Evolutionary conservation across 1,139 yeast species (phyloP).

Genomic region (Yamadazyma aaseri): DNA sequence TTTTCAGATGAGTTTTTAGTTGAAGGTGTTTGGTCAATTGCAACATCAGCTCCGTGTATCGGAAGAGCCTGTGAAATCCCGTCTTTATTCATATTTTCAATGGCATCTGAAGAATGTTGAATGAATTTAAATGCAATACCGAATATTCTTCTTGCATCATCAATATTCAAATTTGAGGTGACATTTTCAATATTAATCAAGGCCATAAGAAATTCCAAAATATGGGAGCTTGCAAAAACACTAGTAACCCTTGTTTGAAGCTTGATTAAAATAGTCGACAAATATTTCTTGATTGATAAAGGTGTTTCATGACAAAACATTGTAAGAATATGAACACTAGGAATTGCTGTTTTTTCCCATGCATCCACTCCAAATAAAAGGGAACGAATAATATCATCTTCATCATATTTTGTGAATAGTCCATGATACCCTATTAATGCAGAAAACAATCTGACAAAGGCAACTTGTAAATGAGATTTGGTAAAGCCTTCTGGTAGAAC

Average conservation of each 20-base stretch:
- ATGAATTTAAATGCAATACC: conserved; percentile 82
- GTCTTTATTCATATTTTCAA: conserved; percentile 22
- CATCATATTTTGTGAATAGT: conserved; percentile 57
- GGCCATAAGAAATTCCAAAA: conserved; percentile 70
- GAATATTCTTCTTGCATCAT: conserved; percentile 76
- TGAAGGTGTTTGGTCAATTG: conserved; percentile 47
- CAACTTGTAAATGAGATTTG: conserved; percentile 66
- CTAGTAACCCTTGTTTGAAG: conserved; percentile 75
- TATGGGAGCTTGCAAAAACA: conserved; percentile 67
- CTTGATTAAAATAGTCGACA: conserved; percentile 63
- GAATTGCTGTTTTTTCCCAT: conserved; percentile 78
- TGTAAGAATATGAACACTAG: conserved; percentile 73
- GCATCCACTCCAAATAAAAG: conserved; percentile 65
- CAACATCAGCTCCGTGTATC: conserved; percentile 43
- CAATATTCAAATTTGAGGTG: conserved; percentile 70
- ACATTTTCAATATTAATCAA: conserved; percentile 65
- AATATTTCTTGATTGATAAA: conserved; percentile 62
- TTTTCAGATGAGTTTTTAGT: conserved; percentile 42
- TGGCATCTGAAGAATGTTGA: conserved; percentile 60
- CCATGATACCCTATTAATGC: conserved; percentile 67
- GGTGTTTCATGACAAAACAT: conserved; percentile 84
- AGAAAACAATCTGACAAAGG: conserved; percentile 62
- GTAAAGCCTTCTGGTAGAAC: conserved; percentile 46
- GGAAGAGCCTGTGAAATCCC: conserved; percentile 7
- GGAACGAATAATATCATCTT: conserved; percentile 67